These are phyloP conservation scores for Draba incana DNA, from an alignment of 345 rosid species.

Conservation along the genomic window DNA sequence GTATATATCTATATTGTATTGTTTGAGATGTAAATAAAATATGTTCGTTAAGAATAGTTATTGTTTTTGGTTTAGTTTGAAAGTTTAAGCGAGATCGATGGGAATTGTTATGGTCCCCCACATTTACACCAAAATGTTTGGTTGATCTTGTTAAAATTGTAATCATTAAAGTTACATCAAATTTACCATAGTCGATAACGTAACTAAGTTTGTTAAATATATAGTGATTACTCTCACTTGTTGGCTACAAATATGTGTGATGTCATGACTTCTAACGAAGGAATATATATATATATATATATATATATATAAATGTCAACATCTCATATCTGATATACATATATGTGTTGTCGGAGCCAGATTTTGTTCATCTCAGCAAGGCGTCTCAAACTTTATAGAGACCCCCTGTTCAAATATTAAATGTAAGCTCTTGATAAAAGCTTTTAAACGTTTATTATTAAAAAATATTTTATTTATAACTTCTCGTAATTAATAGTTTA, in stretches of 20 bases:
- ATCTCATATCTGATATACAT: no score
- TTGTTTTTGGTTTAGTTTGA: conserved; percentile 36
- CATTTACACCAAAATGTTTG: conserved; percentile 23
- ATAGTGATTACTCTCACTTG: conserved; percentile 23
- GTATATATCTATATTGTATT: conserved; percentile 3
- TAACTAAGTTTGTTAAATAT: neutral
- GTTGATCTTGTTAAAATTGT: conserved; percentile 4
- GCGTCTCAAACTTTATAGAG: no score
- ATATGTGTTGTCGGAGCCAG: no score
- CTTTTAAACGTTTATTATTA: no score
- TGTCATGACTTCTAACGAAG: neutral
- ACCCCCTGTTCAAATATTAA: no score
- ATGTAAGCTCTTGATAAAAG: no score
- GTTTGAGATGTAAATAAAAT: conserved; percentile 18
- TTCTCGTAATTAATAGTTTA: no score
- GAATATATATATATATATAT: neutral
- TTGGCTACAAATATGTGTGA: conserved; percentile 22
- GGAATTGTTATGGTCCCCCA: conserved; percentile 26
- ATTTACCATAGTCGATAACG: conserved; percentile 8
- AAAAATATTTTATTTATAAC: no score
- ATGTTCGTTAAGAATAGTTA: conserved; percentile 27
- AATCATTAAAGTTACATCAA: conserved; percentile 29
- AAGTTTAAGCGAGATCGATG: conserved; percentile 40
- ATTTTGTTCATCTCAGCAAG: no score
- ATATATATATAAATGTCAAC: neutral